phyloP scores from a whole-genome alignment of 208 protist genomes.

The Leishmania aethiopica region DNA sequence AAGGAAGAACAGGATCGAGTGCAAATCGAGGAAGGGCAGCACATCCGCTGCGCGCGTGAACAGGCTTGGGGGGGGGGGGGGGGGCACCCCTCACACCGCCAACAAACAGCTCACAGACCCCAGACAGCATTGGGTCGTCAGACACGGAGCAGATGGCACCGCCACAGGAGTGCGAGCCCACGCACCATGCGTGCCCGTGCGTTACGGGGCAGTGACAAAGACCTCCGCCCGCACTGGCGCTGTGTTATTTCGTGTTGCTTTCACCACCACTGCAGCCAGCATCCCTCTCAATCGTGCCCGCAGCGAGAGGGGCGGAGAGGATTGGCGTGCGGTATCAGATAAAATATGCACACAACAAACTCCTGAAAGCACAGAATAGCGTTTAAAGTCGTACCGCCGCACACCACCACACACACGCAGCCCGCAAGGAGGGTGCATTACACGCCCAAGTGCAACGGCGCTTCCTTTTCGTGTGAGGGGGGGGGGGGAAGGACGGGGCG shows the following conservation, averaged over 20 bases:
- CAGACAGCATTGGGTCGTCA: background rate
- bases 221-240: background rate
- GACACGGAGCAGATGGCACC: background rate
- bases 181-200: background rate
- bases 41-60: background rate
- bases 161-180: background rate
- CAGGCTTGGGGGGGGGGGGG: too few relatives aligned
- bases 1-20: background rate
- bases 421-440: background rate
- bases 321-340: background rate
- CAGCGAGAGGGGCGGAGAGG: background rate
- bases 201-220: background rate
- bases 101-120: background rate
- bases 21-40: background rate
- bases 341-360: background rate
- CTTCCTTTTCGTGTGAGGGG: background rate
- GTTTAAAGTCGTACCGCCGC: background rate
- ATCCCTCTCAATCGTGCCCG: background rate
- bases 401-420: background rate
- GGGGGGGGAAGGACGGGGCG: background rate
- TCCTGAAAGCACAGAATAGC: background rate
- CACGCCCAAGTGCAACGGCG: background rate
- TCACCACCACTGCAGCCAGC: background rate
- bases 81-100: background rate
- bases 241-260: background rate